These are phyloP conservation scores for Globisporangium heterothallicum DNA, from an alignment of 352 stramenopile genomes.

Conservation along the genomic window DNA sequence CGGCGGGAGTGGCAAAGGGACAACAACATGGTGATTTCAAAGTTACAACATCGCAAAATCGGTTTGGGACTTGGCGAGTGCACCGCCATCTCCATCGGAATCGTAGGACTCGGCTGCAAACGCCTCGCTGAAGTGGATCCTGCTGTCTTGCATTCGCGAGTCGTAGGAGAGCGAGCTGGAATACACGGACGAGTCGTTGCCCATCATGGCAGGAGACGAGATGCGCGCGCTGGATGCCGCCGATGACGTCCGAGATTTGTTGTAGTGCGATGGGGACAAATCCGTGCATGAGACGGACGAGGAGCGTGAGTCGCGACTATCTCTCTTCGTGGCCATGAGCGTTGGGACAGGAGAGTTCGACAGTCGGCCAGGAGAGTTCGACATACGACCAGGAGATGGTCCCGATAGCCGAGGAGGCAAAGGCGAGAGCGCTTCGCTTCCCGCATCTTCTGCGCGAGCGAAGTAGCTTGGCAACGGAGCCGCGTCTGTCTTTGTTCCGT, in stretches of 20 bases:
- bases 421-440: constrained; percentile 23
- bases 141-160: constrained; percentile 38
- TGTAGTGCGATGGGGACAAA: constrained; percentile 23
- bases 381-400: constrained; percentile 17
- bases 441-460: constrained; percentile 24
- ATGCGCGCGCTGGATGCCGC: constrained; percentile 19
- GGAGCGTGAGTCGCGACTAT: constrained; percentile 36
- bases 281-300: constrained; percentile 39
- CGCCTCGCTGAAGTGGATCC: constrained; percentile 71
- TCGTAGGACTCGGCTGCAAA: constrained; percentile 30
- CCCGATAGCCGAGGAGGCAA: constrained; percentile 2
- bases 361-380: constrained; percentile 20
- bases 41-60: constrained; percentile 57
- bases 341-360: constrained; percentile 44
- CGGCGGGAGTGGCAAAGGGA: no score
- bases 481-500: constrained; percentile 34
- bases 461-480: constrained; percentile 39
- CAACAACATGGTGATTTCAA: background rate
- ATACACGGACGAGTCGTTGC: constrained; percentile 23
- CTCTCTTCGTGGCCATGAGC: constrained; percentile 24
- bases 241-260: constrained; percentile 10
- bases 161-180: constrained; percentile 25
- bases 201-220: constrained; percentile 47
- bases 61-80: constrained; percentile 29
- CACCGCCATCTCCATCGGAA: constrained; percentile 24